Evolutionary conservation across 2,329 filamentous ascomycete genomes (phyloP), one percentile per base, ranked within the genome.

Genomic region (Alternaria gaisen): DNA sequence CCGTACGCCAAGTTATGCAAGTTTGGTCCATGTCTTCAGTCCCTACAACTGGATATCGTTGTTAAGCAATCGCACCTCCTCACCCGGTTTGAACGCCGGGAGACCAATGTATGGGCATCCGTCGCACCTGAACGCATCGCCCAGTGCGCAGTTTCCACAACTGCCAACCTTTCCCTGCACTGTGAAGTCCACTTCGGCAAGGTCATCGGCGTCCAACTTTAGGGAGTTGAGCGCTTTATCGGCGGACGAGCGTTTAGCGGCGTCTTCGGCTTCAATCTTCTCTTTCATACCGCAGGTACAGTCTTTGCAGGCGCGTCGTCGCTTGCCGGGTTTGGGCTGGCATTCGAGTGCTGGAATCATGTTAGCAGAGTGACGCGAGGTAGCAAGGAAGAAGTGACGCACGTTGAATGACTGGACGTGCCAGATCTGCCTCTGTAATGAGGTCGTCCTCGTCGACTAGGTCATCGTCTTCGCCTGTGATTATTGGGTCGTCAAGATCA

Each of bases 131-230:
- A 85, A 86, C 0, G 95, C 94, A 79, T 98, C 94, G 52, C 95
- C 95, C 16, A 99, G 85, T 28, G 93, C 91, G 80, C 95, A 98
- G 80, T 94, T 97, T 28, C 93, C 93, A 79, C 95, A 99, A 18
- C 92, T 96, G 56, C 95, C 94, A 6, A 94, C 92, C 83, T 97
- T 98, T 70, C 95, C 95, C 80, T 97, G 87, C n/a, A 98, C 92
- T 0, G 95, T 99, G 76, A 99, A 98, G 80, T 99, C 95, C 9
- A 98, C 86, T 79, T 98, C 94, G 53, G 87, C 89, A 50, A 99
- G 67, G 76, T 99, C 95, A 71, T 92, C 89, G 1, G 88, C 83
- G 51, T 86, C 87, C 53, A 97, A 84, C 80, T 91, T 92, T 64
- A 93, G 82, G 20, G 88, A 84, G 73, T 89, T 87, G 48, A 92